Conservation (phyloP, 345 rosid species). For the Salix arbutifolia region DNA sequence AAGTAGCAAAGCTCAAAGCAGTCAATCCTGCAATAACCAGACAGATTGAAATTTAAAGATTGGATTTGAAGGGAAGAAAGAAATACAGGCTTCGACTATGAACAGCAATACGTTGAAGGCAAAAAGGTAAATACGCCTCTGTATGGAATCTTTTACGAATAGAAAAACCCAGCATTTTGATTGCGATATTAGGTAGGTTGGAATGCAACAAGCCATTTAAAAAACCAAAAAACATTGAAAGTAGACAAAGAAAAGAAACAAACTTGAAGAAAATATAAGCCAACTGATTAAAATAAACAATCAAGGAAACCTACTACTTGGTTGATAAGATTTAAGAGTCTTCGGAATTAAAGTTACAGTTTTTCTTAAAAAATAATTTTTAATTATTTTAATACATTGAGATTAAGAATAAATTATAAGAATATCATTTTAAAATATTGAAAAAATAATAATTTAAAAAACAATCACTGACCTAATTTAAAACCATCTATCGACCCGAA, state of each 20-base stretch:
- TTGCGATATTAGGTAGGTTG: conserved; percentile 32
- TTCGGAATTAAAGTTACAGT: too few relatives aligned
- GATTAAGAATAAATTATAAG: too few relatives aligned
- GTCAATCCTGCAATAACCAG: conserved; percentile 23
- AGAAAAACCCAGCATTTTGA: conserved; percentile 1
- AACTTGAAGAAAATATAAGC: conserved; percentile 1
- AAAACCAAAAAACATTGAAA: conserved; percentile 11
- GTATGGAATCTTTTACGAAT: background rate
- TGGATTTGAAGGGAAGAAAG: conserved; percentile 20
- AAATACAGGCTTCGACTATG: conserved; percentile 23
- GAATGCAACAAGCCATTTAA: conserved; percentile 25
- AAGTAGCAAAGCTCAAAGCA: conserved; percentile 12
- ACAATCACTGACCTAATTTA: too few relatives aligned
- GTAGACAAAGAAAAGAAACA: conserved; percentile 1
- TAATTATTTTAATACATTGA: too few relatives aligned
- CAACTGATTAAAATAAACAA: conserved; percentile 1
- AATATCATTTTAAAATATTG: too few relatives aligned
- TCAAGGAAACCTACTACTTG: background rate
- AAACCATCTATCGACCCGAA: conserved; percentile 2
- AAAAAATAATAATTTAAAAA: too few relatives aligned
- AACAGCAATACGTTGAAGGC: conserved; percentile 1
- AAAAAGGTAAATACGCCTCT: conserved; percentile 10
- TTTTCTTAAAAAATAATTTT: too few relatives aligned
- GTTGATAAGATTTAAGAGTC: conserved; percentile 2
- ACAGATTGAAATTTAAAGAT: conserved; percentile 15